Evolutionary conservation across 208 protist genomes (phyloP).

Genomic region (Trypanosoma avium): DNA sequence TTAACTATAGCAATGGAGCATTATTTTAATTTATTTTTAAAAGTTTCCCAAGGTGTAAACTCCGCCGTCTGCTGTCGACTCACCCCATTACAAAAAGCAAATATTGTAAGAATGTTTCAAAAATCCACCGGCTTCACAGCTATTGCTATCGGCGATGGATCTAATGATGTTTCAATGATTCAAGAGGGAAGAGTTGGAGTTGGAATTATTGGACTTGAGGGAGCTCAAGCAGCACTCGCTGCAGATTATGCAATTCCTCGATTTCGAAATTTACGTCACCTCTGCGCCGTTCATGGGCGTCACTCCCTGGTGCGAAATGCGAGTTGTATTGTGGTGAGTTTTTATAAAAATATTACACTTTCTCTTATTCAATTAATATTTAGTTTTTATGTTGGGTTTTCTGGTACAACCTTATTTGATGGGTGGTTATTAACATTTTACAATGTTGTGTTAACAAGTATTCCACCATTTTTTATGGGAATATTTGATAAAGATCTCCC

Average conservation of each 20-base stretch:
- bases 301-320: slow-evolving; percentile 94
- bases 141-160: slow-evolving; percentile 98
- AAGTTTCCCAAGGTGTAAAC: slow-evolving; percentile 73
- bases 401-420: slow-evolving; percentile 87
- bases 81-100: slow-evolving; percentile 89
- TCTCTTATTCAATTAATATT: slow-evolving; percentile 91
- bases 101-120: slow-evolving; percentile 91
- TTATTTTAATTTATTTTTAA: slow-evolving; percentile 70
- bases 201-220: slow-evolving; percentile 96
- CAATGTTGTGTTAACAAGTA: slow-evolving; percentile 86
- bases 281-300: slow-evolving; percentile 95
- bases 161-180: slow-evolving; percentile 98
- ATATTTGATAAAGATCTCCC: slow-evolving; percentile 93
- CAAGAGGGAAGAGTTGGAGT: slow-evolving; percentile 94
- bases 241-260: slow-evolving; percentile 95
- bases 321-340: slow-evolving; percentile 93
- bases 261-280: slow-evolving; percentile 91
- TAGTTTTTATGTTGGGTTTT: slow-evolving; percentile 86
- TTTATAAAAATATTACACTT: slow-evolving; percentile 97
- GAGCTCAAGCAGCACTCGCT: slow-evolving; percentile 92
- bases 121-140: slow-evolving; percentile 81
- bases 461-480: slow-evolving; percentile 88
- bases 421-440: slow-evolving; percentile 89
- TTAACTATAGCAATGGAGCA: slow-evolving; percentile 71
- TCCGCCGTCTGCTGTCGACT: slow-evolving; percentile 90